Conservation (phyloP, 306 rosid genomes). For the Herpetospermum pedunculosum region DNA sequence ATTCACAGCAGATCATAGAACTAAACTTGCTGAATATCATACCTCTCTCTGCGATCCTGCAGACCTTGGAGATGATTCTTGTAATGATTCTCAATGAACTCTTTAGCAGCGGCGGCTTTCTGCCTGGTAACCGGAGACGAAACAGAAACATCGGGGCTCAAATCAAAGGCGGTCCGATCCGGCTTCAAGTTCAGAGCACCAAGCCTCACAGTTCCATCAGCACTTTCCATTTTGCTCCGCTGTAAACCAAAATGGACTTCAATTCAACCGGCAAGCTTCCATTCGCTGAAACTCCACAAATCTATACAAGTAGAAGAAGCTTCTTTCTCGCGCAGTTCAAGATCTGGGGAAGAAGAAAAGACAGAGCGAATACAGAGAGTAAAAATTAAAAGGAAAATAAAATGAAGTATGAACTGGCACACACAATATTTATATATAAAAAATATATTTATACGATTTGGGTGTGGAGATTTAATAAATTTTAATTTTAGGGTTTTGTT, state of each 20-base stretch:
- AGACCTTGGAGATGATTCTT: constrained; percentile 86
- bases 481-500: neutral
- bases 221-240: constrained; percentile 52
- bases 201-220: constrained; percentile 67
- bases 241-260: constrained; percentile 1
- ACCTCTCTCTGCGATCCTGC: constrained; percentile 98
- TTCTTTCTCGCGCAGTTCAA: neutral
- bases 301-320: constrained; percentile 1
- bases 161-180: constrained; percentile 56
- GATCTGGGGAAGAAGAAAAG: constrained; percentile 24
- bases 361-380: neutral
- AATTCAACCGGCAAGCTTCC: constrained; percentile 8
- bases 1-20: neutral
- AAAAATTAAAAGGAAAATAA: too few species aligned
- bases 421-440: neutral
- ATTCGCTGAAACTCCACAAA: neutral
- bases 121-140: constrained; percentile 92
- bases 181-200: constrained; percentile 68
- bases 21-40: neutral
- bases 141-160: constrained; percentile 65
- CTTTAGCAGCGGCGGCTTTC: constrained; percentile 92
- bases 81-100: constrained; percentile 95
- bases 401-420: constrained; percentile 15
- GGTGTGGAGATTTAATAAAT: neutral
- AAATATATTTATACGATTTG: constrained; percentile 1